Evolutionary conservation across 1,139 yeast species (phyloP).

Genomic region (Yamadazyma dendronema): DNA sequence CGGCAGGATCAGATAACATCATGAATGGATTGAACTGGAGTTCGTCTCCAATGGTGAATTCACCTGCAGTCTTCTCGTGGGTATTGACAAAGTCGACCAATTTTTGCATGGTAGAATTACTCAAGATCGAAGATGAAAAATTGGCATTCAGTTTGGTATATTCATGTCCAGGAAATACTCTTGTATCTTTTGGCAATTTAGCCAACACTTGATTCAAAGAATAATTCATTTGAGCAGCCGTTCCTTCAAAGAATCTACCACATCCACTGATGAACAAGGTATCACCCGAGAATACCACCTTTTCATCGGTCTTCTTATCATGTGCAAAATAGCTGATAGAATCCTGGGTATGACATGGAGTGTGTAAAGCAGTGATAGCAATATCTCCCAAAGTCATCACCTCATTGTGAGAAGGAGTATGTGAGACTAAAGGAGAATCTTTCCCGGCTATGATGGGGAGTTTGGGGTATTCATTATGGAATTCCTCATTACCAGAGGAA

Average conservation of each 20-base stretch:
- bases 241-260: slow-evolving; percentile 95
- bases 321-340: slow-evolving; percentile 80
- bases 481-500: slow-evolving; percentile 75
- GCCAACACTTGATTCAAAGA: slow-evolving; percentile 62
- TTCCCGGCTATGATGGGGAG: slow-evolving; percentile 84
- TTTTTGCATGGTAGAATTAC: slow-evolving; percentile 50
- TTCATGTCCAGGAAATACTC: slow-evolving; percentile 92
- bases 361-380: slow-evolving; percentile 78
- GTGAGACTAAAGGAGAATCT: slow-evolving; percentile 67
- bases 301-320: slow-evolving; percentile 60
- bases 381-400: slow-evolving; percentile 63
- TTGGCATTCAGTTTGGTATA: slow-evolving; percentile 80
- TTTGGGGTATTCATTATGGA: slow-evolving; percentile 42
- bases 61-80: slow-evolving; percentile 79
- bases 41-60: slow-evolving; percentile 83
- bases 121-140: slow-evolving; percentile 68
- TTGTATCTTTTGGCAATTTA: slow-evolving; percentile 63
- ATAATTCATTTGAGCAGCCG: slow-evolving; percentile 72
- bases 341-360: slow-evolving; percentile 98
- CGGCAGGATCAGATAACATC: slow-evolving; percentile 61
- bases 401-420: slow-evolving; percentile 66
- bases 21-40: slow-evolving; percentile 83
- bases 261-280: slow-evolving; percentile 93
- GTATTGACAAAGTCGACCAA: slow-evolving; percentile 50
- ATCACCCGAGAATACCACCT: slow-evolving; percentile 91